phyloP scores from a whole-genome alignment of 257 asterid species.

The Petunia secreta region DNA sequence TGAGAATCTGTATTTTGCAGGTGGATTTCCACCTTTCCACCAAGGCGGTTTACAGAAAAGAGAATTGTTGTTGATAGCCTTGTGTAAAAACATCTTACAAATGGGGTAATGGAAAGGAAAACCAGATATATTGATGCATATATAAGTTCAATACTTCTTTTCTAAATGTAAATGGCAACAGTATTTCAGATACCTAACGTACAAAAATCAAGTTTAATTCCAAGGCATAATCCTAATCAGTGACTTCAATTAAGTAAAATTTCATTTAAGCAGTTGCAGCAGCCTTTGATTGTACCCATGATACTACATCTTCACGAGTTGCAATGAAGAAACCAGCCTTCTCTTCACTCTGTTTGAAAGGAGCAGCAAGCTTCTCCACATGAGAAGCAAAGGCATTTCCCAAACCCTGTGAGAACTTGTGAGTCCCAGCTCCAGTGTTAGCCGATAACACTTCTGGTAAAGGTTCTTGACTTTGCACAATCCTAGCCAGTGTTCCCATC shows the following conservation, averaged over 20 bases:
- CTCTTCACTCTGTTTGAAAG: conserved; percentile 70
- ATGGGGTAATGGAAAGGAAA: not conserved
- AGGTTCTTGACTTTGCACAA: conserved; percentile 55
- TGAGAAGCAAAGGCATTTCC: conserved; percentile 72
- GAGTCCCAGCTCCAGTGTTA: conserved; percentile 83
- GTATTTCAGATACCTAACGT: not conserved
- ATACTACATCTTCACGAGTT: conserved; percentile 63
- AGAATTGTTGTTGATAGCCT: conserved; percentile 19
- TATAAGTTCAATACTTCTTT: not conserved
- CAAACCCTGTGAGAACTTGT: conserved; percentile 77
- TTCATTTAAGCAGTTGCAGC: conserved; percentile 36
- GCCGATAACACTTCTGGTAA: conserved; percentile 81
- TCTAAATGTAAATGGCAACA: not conserved
- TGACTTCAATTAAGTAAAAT: not conserved
- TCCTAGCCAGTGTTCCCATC: conserved; percentile 69
- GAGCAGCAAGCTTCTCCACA: conserved; percentile 68
- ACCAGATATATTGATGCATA: conserved; percentile 20
- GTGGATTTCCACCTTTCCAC: conserved; percentile 57
- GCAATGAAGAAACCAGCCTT: conserved; percentile 82
- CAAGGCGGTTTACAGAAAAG: conserved; percentile 40
- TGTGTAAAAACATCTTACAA: conserved; percentile 15
- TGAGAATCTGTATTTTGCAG: conserved; percentile 55
- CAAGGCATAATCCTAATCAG: not conserved
- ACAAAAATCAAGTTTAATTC: not conserved
- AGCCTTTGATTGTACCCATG: conserved; percentile 68